Percentiles rank a stretch among this genome's conserved stretches.
phyloP scores from a whole-genome alignment of 2,329 filamentous ascomycete genomes.

The Penicillium sp. region DNA sequence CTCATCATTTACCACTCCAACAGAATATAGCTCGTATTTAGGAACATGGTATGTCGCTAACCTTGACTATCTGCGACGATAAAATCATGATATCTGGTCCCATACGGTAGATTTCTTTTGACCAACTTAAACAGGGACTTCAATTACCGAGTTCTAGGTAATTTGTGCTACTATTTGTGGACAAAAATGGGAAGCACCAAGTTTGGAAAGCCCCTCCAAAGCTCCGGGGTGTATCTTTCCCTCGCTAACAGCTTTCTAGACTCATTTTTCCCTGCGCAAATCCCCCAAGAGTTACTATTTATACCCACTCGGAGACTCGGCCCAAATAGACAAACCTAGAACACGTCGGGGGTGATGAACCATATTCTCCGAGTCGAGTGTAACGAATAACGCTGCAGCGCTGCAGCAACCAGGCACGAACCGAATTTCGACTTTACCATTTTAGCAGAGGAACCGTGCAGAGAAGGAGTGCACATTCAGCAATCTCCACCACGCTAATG shows the following conservation, averaged over 20 bases:
- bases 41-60: too few species aligned
- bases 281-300: not conserved
- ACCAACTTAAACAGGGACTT: too few species aligned
- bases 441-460: not conserved
- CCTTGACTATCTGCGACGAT: too few species aligned
- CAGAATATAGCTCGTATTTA: too few species aligned
- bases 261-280: not conserved
- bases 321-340: not conserved
- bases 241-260: not conserved
- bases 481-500: slow-evolving; percentile 23
- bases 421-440: not conserved
- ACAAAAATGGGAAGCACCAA: too few species aligned
- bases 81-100: too few species aligned
- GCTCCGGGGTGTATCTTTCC: too few species aligned
- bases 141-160: too few species aligned
- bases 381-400: not conserved
- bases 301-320: not conserved
- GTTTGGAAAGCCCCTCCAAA: too few species aligned
- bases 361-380: not conserved
- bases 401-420: not conserved
- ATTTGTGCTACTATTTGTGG: too few species aligned
- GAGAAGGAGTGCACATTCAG: not conserved
- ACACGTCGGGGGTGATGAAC: not conserved
- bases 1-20: too few species aligned
- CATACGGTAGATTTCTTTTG: too few species aligned